Evolutionary conservation across 352 stramenopile genomes (phyloP), one percentile per base, ranked within the genome.

Genomic region (Aphanomyces cochlioides): DNA sequence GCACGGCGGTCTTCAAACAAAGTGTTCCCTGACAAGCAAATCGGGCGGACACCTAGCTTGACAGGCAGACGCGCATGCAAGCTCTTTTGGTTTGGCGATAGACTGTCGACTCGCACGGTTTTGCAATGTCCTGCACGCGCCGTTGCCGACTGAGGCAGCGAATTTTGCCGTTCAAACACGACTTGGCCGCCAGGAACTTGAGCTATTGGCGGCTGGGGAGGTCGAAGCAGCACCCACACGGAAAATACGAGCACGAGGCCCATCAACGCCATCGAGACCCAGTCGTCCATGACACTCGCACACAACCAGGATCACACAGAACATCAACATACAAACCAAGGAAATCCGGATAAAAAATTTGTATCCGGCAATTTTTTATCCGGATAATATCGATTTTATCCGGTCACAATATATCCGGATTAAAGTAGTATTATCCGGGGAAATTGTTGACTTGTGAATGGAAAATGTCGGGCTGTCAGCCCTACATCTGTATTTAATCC

Each of bases 21-120:
- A 5, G 13, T 36, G 40, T 70, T 70, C 8, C 64, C 64, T n/a
- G 64, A 60, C 6, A 70, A 8, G 21, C 47, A 63, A 63, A 70
- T 70, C 5, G 64, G 43, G 1, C 64, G 64, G 2, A 61, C 54
- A 21, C 47, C 47, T 38, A 36, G 13, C 13, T 38, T 54, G 8
- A 43, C 38, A 8, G 64, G 64, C 17, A 70, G 56, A 12, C 34
- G 36, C 10, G 47, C 64, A 36, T 70, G 64, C 64, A 70, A n/a
- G 7, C 19, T 56, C 54, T 70, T 70, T 34, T 37, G 43, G 8
- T 19, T n/a, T 7, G 50, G 43, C 37, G 64, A 40, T 6, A 70
- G 54, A 19, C 28, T 63, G 17, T 41, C 40, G 0, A 50, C 12
- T 5, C 17, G 17, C 17, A 70, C 45, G 4, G 40, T 21, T 19